Conservation (phyloP, 495 filamentous ascomycete species). For the Tuber borchii region DNA sequence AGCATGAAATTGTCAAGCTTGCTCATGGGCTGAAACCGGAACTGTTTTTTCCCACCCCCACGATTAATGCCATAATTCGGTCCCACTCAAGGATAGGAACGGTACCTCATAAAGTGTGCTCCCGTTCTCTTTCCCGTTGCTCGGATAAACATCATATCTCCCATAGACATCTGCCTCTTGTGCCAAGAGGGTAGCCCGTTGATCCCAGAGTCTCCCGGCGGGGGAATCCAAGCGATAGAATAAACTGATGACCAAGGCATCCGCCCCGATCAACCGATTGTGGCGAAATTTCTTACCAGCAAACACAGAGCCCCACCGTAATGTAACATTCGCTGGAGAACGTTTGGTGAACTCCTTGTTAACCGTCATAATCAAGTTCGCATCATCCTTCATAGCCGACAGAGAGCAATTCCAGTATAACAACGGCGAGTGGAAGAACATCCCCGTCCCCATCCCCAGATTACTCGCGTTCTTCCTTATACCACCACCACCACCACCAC, state of each 20-base stretch:
- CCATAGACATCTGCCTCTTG: constrained; percentile 39
- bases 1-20: constrained; percentile 54
- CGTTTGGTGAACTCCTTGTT: constrained; percentile 51
- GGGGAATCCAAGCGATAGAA: constrained; percentile 57
- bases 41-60: constrained; percentile 51
- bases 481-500: neutral
- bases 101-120: constrained; percentile 57
- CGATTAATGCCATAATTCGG: constrained; percentile 50
- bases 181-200: constrained; percentile 49
- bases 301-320: constrained; percentile 67
- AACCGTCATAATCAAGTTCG: constrained; percentile 57
- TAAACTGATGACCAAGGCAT: constrained; percentile 66
- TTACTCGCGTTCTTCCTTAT: constrained; percentile 48
- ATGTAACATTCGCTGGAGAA: constrained; percentile 60
- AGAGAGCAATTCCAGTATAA: constrained; percentile 66
- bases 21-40: constrained; percentile 63
- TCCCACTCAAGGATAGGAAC: constrained; percentile 45
- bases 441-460: constrained; percentile 15
- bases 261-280: constrained; percentile 56
- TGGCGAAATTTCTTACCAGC: constrained; percentile 64
- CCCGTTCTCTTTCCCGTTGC: constrained; percentile 47
- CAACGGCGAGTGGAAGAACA: constrained; percentile 64
- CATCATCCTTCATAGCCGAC: constrained; percentile 51
- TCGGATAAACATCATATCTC: constrained; percentile 58
- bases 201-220: constrained; percentile 56